phyloP scores from a whole-genome alignment of 2,329 filamentous ascomycete genomes.

The Aureobasidium zeae region DNA sequence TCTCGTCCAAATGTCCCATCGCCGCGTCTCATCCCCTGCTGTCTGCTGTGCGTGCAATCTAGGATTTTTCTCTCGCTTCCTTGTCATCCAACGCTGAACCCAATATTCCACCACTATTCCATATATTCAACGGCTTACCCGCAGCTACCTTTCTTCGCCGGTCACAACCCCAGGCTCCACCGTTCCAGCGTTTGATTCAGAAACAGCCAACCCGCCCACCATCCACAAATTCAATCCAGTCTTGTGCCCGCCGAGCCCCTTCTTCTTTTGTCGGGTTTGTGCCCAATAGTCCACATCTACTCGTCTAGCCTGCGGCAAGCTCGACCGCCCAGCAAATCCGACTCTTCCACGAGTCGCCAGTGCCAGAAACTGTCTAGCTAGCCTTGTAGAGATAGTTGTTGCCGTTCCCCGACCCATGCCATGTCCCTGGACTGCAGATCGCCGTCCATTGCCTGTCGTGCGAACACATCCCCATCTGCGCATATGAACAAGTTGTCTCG shows the following conservation, averaged over 20 bases:
- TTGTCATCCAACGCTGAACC: background rate
- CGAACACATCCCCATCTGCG: background rate
- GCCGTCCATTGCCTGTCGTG: background rate
- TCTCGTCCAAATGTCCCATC: too few relatives aligned
- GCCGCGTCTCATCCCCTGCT: too few relatives aligned
- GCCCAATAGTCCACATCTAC: too few relatives aligned
- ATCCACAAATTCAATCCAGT: background rate
- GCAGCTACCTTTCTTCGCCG: background rate
- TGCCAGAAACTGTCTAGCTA: background rate
- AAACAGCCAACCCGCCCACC: too few relatives aligned
- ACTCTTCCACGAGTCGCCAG: conserved; percentile 6
- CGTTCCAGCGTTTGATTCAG: too few relatives aligned
- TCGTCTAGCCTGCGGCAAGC: too few relatives aligned
- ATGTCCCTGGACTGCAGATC: background rate
- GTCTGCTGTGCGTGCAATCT: too few relatives aligned
- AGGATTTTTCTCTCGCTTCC: background rate
- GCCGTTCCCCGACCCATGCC: background rate
- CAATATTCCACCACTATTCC: conserved; percentile 6
- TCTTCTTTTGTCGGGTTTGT: conserved; percentile 2
- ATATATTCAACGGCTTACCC: conserved; percentile 9
- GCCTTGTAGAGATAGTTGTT: conserved; percentile 10
- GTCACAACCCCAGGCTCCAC: background rate
- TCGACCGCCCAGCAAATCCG: too few relatives aligned
- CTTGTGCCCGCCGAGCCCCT: background rate
- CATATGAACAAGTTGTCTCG: background rate